Base-by-base conservation (phyloP, 768 basidiomycete genomes). In the Auricularia auricula-judae region DNA sequence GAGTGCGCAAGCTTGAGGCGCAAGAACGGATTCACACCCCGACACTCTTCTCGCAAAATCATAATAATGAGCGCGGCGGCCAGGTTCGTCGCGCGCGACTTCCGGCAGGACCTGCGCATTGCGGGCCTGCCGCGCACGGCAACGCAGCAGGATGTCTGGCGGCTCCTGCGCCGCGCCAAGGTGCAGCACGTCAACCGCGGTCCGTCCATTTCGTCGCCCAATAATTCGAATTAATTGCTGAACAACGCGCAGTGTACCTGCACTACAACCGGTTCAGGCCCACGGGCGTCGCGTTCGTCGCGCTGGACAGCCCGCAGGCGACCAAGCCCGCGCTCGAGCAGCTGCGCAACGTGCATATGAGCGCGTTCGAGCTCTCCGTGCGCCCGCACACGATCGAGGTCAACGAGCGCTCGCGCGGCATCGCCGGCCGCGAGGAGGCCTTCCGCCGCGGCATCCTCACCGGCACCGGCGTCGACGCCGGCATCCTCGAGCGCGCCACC, bases 221-320 rank as follows among this genome's bases (percentile, higher is more conserved):
- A 36, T 43, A 10, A 8, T 42, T 36, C 56, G 14, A 34, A 23
- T 54, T 54, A 4, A 29, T 63, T 35, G 33, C 54, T 14, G 11
- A 29, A 59, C 56, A 3, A 29, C 23, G 4, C 29, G 23, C 56
- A 89, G 88, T 86, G 33, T 76, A 80, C 21, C 69, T 89, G 35
- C 77, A 85, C 62, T 88, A 91, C 68, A 68, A 77, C 44, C 80
- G 80, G 62, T 88, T 88, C 73, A 70, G 74, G 29, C 86, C 87
- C 5, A 84, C 82, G 1, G 82, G 84, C 36, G 74, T 75, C 23
- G 89, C 87, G 5, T 75, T 81, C 67, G 72, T 92, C 59, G 82
- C 83, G 14, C 73, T 90, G 64, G 72, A 79, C 11, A 75, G 78
- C 42, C 73, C 82, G 1, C 76, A 83, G 23, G 80, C 75, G 66